A percentile compares a stretch with the other conserved stretches of the same genome.
These are phyloP conservation scores for Wickerhamiella occidentalis DNA, from an alignment of 805 yeast genomes.

Conservation along the genomic window DNA sequence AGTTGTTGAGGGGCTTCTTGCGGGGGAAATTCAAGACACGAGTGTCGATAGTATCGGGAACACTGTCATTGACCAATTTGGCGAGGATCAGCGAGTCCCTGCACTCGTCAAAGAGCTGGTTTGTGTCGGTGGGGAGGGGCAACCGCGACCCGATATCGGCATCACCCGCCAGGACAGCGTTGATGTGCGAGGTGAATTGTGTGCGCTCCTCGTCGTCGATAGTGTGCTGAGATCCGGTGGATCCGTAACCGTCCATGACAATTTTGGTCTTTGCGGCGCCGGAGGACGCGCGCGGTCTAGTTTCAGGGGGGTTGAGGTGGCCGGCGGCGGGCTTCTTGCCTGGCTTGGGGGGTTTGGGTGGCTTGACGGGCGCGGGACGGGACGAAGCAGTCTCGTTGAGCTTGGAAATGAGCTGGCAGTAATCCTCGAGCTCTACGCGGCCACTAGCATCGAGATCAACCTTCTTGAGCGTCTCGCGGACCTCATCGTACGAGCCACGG, in stretches of 20 bases:
- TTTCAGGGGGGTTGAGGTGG: conserved; percentile 21
- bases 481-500: conserved; percentile 74
- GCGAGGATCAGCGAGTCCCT: conserved; percentile 89
- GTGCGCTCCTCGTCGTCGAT: conserved; percentile 94
- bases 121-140: conserved; percentile 87
- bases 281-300: conserved; percentile 27
- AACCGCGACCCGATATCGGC: conserved; percentile 67
- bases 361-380: conserved; percentile 9
- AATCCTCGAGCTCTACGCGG: conserved; percentile 91
- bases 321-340: neutral
- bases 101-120: conserved; percentile 94
- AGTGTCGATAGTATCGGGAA: conserved; percentile 95
- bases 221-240: conserved; percentile 90
- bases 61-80: conserved; percentile 90
- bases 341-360: conserved; percentile 21
- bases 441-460: conserved; percentile 95
- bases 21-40: conserved; percentile 88
- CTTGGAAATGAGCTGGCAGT: conserved; percentile 71
- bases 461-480: conserved; percentile 82
- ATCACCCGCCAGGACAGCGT: conserved; percentile 83
- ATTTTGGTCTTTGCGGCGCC: conserved; percentile 37
- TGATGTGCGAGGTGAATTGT: conserved; percentile 93
- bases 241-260: conserved; percentile 62
- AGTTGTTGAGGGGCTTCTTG: conserved; percentile 74
- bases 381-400: conserved; percentile 27